Base-by-base conservation (phyloP, 179 eudicot species). In the Pouteria campechiana region DNA sequence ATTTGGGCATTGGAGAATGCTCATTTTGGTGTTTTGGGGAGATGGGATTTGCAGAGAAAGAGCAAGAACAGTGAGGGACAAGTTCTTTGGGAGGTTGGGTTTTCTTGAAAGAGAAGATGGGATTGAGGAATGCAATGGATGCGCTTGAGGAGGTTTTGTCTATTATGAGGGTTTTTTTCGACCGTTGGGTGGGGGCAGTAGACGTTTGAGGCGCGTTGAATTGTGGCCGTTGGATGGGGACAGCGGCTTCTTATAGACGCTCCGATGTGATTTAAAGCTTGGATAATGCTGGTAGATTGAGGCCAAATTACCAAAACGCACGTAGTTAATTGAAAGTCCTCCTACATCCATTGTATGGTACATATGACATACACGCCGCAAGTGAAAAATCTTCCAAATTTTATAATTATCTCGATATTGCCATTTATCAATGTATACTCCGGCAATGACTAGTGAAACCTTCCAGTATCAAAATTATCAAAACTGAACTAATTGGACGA, bases 1-100 rank as follows among this genome's bases (percentile, higher is more conserved):
- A 13, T 49, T 67, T 47, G 74, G 68, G 75, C 54, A 63, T 44
- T 60, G 64, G 18, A 70, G 11, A 44, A 64, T 68, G 63, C 76
- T 83, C 84, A 79, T 76, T 45, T 53, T 54, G 12, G 37, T 41
- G 45, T 11, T 6, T 4, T 8, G 4, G 12, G 18, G 24, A 1
- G 17, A 34, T 27, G 17, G 2, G 5, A 24, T 19, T 42, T 44
- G 33, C 40, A 38, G 48, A 21, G 47, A 50, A 12, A 24, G 17
- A 12, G 19, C 12, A 7, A 35, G 7, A 16, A 5, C 11, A 18
- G 18, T 25, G 45, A 1, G 16, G 28, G 7, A 15, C 48, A 22
- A 39, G 18, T 43, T 25, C 18, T 41, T 36, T 48, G 23, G 20
- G 29, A 37, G 32, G 29, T 39, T 21, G 43, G 48, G 48, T 34